phyloP scores from a whole-genome alignment of 108 stramenopile species.

The Pseudonitzschia multiseries region DNA sequence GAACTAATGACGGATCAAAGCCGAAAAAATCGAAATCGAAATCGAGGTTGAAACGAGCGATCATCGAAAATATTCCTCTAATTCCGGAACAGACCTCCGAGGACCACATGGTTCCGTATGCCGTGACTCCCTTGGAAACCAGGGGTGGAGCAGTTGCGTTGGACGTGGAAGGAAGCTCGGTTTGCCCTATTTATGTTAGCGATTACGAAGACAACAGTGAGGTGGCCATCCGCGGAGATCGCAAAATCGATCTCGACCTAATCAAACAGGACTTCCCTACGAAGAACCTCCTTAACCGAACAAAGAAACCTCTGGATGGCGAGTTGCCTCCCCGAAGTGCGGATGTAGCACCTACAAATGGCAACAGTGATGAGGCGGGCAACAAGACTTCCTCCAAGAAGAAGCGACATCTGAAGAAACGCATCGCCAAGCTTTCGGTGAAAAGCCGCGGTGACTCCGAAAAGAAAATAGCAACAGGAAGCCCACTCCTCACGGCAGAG shows the following conservation, averaged over 20 bases:
- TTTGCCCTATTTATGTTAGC: conserved; percentile 11
- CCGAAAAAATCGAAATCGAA: neutral
- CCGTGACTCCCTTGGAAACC: conserved; percentile 3
- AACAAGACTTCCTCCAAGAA: neutral
- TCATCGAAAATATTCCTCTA: conserved; percentile 13
- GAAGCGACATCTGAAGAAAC: neutral
- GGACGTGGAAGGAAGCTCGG: neutral
- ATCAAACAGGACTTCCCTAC: neutral
- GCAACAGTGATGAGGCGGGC: too few relatives aligned
- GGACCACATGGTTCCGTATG: conserved; percentile 9
- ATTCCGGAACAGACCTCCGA: neutral
- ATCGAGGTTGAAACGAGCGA: neutral
- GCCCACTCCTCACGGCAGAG: neutral
- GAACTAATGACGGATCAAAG: too few relatives aligned
- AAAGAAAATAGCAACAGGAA: neutral
- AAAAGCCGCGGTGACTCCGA: neutral
- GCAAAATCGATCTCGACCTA: neutral
- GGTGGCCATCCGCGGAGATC: neutral
- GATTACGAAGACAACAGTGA: conserved; percentile 13
- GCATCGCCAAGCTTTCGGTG: neutral
- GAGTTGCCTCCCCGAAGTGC: neutral
- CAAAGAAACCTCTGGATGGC: neutral
- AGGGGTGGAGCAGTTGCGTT: neutral
- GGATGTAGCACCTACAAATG: neutral
- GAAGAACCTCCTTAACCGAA: neutral